These are phyloP conservation scores for Phyllachora maydis DNA, from an alignment of 2,329 filamentous ascomycete genomes.

Conservation along the genomic window DNA sequence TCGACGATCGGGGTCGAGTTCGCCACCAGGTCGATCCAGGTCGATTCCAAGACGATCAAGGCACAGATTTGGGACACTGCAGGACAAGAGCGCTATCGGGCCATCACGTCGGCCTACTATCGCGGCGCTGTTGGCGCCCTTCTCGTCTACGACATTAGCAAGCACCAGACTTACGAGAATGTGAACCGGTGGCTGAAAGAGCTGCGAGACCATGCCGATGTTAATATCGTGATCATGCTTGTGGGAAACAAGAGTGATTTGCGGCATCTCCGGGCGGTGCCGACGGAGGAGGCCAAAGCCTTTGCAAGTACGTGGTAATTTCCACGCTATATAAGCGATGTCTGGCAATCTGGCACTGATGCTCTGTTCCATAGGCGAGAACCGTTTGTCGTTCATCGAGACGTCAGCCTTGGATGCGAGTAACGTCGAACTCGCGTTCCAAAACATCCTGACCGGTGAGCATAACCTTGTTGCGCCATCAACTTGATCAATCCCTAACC, in stretches of 20 bases:
- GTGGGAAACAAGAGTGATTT: slow-evolving; percentile 99
- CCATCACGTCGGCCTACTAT: slow-evolving; percentile 98
- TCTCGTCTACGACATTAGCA: slow-evolving; percentile 98
- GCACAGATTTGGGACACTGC: slow-evolving; percentile 99
- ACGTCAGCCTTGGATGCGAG: slow-evolving; percentile 96
- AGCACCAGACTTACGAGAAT: slow-evolving; percentile 98
- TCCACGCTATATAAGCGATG: too few species aligned
- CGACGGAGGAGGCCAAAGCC: slow-evolving; percentile 91
- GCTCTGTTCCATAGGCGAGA: slow-evolving; percentile 61
- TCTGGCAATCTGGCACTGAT: too few species aligned
- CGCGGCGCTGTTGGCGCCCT: slow-evolving; percentile 91
- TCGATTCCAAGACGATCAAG: slow-evolving; percentile 99
- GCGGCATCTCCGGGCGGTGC: slow-evolving; percentile 89
- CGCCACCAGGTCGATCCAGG: slow-evolving; percentile 93
- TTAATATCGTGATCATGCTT: slow-evolving; percentile 98
- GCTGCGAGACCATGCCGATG: slow-evolving; percentile 90
- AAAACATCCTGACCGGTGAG: slow-evolving; percentile 95
- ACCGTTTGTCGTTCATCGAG: slow-evolving; percentile 97
- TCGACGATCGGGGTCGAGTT: slow-evolving; percentile 99
- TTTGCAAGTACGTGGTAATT: slow-evolving; percentile 83
- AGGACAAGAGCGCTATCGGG: slow-evolving; percentile 95
- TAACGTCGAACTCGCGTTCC: slow-evolving; percentile 97
- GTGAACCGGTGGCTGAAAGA: slow-evolving; percentile 99
- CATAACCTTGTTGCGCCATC: too few species aligned
- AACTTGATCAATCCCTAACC: too few species aligned